Percentiles rank a stretch among this genome's conserved stretches.
phyloP scores from a whole-genome alignment of 306 rosid species.

The Cucumis hystrix region DNA sequence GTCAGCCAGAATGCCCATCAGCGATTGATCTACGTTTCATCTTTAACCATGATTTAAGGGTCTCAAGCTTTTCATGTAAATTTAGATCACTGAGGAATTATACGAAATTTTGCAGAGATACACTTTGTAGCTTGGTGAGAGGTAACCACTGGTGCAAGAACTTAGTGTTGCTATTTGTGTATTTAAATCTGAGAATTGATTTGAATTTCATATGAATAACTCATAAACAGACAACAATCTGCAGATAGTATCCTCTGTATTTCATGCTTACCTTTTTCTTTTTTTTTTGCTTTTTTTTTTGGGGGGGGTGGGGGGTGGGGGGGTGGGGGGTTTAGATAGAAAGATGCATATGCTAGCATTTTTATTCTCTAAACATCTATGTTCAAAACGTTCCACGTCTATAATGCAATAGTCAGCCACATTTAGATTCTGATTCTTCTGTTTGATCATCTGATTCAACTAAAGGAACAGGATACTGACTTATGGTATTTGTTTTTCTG shows the following conservation, averaged over 20 bases:
- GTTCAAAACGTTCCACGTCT: background rate
- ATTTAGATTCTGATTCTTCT: background rate
- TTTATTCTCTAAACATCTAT: background rate
- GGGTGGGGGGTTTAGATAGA: background rate
- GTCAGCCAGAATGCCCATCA: background rate
- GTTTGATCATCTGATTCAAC: background rate
- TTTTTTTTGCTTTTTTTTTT: background rate
- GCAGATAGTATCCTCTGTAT: slow-evolving; percentile 26
- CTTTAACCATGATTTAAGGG: slow-evolving; percentile 37
- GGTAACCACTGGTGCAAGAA: slow-evolving; percentile 59
- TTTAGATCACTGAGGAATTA: slow-evolving; percentile 39
- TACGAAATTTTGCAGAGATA: slow-evolving; percentile 59
- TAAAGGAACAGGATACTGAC: background rate
- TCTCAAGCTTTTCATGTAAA: slow-evolving; percentile 31
- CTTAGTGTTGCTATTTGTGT: slow-evolving; percentile 68
- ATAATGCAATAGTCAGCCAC: background rate
- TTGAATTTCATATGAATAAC: slow-evolving; percentile 56
- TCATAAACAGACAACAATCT: slow-evolving; percentile 46
- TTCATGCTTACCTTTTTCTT: background rate
- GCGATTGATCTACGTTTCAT: slow-evolving; percentile 17
- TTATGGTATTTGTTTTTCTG: background rate
- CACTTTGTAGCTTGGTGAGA: slow-evolving; percentile 55
- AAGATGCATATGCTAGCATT: background rate
- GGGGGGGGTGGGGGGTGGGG: too few relatives aligned
- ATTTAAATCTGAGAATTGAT: slow-evolving; percentile 68